phyloP scores from a whole-genome alignment of 208 protist species.

The Leishmania mexicana region DNA sequence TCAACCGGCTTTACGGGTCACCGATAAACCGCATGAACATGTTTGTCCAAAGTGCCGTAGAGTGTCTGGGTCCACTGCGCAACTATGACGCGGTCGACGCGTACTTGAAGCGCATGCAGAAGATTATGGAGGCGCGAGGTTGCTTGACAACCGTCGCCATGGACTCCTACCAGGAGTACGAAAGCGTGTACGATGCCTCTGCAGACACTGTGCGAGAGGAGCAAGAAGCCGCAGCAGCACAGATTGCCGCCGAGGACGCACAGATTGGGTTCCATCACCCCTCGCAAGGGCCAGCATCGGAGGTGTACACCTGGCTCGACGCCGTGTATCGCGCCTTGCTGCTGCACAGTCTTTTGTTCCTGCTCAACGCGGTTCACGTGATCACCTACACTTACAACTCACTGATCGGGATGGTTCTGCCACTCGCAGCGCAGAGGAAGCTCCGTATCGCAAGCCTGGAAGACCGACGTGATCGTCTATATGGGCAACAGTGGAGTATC shows the following conservation, averaged over 20 bases:
- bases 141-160: slow-evolving; percentile 1
- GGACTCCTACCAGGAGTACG: slow-evolving; percentile 27
- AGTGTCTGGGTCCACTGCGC: slow-evolving; percentile 57
- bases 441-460: slow-evolving; percentile 40
- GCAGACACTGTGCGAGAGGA: slow-evolving; percentile 32
- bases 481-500: background rate
- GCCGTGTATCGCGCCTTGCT: slow-evolving; percentile 39
- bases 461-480: slow-evolving; percentile 33
- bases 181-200: slow-evolving; percentile 55
- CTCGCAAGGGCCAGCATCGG: background rate
- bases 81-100: slow-evolving; percentile 56
- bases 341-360: slow-evolving; percentile 44
- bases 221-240: slow-evolving; percentile 40
- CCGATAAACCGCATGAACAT: slow-evolving; percentile 84
- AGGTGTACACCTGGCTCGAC: slow-evolving; percentile 7
- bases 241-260: slow-evolving; percentile 32
- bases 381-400: slow-evolving; percentile 51
- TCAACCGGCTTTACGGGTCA: slow-evolving; percentile 83
- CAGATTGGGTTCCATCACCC: background rate
- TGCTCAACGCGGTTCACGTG: slow-evolving; percentile 37
- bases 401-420: slow-evolving; percentile 21
- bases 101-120: slow-evolving; percentile 48
- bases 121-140: slow-evolving; percentile 11
- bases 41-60: slow-evolving; percentile 65
- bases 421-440: slow-evolving; percentile 4